Base-by-base conservation (phyloP, 176 grass and related monocot species). In the Eremochloa ophiuroides region DNA sequence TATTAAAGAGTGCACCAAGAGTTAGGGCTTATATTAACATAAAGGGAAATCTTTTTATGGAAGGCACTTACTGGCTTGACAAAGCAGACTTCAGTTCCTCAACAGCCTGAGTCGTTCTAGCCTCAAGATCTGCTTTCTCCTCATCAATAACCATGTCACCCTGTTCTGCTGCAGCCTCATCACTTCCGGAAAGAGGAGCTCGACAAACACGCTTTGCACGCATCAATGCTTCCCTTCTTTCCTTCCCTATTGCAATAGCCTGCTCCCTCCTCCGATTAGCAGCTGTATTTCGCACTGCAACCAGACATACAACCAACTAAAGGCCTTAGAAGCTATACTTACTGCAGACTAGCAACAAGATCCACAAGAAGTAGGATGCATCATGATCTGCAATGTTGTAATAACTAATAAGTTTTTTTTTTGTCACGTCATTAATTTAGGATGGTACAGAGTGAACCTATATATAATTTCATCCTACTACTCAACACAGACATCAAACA, bases 141-240 rank as follows among this genome's bases (percentile, higher is more conserved):
- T 94, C 93, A 48, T 99, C 91, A 69, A 91, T 84, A 71, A 91
- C 71, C 96, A 99, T 95, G 76, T 93, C 87, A 38, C 86, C 91
- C 18, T 99, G 88, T 69, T 93, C 90, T 39, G 51, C 27, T 71
- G 53, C 47, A 95, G 47, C 55, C 44, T 89, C 88, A 87, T 85
- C 78, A 20, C 76, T 80, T n/a, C 88, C 91, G 23, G 77, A 66
- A 71, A 93, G 62, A 81, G 88, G 83, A 87, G 84, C 82, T 67
- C 82, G 88, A 74, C 93, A 99, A 33, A 99, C 83, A 72, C 96
- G 92, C 80, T 99, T 99, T 66, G 96, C 82, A 60, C 96, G 91
- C 79, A 99, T 95, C 69, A 99, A 90, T n/a, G 93, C 86, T 78
- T 99, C 93, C 53, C 96, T 91, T 88, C 88, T 95, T 89, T 99